Evolutionary conservation across 345 rosid species (phyloP).

Genomic region (Populus deltoides): DNA sequence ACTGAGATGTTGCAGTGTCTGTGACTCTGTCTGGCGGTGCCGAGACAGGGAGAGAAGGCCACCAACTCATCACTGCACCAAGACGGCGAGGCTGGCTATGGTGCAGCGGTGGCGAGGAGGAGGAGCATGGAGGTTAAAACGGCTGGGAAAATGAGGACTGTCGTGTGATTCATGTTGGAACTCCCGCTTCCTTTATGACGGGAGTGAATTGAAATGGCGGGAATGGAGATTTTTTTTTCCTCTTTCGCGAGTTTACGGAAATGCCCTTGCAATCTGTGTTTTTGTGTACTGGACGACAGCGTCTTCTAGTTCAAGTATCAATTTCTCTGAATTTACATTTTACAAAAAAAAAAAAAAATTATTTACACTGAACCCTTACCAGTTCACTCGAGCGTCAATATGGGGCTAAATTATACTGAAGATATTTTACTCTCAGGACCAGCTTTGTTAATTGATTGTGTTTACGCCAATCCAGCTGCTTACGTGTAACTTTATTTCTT

Average conservation of each 20-base stretch:
- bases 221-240: not conserved
- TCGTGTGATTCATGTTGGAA: not conserved
- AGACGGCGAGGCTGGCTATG: constrained; percentile 24
- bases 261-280: not conserved
- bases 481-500: too few relatives aligned
- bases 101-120: constrained; percentile 12
- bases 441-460: too few relatives aligned
- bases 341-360: too few relatives aligned
- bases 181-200: not conserved
- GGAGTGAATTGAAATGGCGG: not conserved
- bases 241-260: not conserved
- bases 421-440: too few relatives aligned
- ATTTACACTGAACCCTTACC: not conserved
- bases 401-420: too few relatives aligned
- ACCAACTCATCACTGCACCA: constrained; percentile 55
- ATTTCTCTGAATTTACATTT: not conserved
- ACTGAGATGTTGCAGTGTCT: constrained; percentile 34
- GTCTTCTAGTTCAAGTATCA: not conserved
- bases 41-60: constrained; percentile 70
- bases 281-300: not conserved
- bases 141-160: not conserved
- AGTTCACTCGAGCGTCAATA: not conserved
- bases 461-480: too few relatives aligned
- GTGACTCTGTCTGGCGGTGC: constrained; percentile 58
- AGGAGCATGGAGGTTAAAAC: constrained; percentile 15